These are phyloP conservation scores for Fusarium napiforme DNA, from an alignment of 2,329 filamentous ascomycete species.

Conservation along the genomic window DNA sequence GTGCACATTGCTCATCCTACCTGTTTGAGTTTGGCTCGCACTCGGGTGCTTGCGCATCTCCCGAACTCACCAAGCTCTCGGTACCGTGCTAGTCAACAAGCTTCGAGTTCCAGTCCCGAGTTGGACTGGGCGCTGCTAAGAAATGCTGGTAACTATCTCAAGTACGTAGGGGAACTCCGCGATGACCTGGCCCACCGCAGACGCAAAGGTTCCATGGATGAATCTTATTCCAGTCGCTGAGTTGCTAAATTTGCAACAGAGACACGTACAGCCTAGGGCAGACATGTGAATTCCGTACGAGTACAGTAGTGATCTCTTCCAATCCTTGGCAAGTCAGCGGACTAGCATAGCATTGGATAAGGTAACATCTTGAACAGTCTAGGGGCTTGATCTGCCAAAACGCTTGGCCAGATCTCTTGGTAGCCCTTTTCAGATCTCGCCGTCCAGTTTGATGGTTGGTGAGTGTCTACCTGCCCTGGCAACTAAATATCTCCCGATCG, in stretches of 20 bases:
- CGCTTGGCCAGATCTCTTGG: not conserved
- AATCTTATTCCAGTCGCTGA: not conserved
- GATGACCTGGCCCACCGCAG: not conserved
- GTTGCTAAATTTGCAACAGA: not conserved
- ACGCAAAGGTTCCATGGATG: not conserved
- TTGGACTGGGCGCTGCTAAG: constrained; percentile 8
- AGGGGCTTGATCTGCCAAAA: not conserved
- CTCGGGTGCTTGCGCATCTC: constrained; percentile 36
- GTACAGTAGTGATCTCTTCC: not conserved
- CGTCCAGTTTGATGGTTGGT: not conserved
- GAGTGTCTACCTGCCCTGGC: not conserved
- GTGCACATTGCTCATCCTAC: constrained; percentile 11
- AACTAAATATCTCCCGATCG: not conserved
- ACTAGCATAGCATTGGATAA: not conserved
- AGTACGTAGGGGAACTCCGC: not conserved
- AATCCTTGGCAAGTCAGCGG: not conserved
- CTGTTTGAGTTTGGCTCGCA: constrained; percentile 21
- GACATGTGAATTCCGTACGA: not conserved
- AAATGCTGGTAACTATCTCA: not conserved
- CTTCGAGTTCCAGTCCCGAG: constrained; percentile 18
- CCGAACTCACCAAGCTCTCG: constrained; percentile 28
- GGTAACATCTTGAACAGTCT: not conserved
- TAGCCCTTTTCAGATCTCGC: not conserved
- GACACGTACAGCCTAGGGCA: not conserved
- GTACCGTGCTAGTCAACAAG: constrained; percentile 7